These are phyloP conservation scores for Pleurotus tuoliensis DNA, from an alignment of 768 basidiomycete genomes.

Conservation along the genomic window DNA sequence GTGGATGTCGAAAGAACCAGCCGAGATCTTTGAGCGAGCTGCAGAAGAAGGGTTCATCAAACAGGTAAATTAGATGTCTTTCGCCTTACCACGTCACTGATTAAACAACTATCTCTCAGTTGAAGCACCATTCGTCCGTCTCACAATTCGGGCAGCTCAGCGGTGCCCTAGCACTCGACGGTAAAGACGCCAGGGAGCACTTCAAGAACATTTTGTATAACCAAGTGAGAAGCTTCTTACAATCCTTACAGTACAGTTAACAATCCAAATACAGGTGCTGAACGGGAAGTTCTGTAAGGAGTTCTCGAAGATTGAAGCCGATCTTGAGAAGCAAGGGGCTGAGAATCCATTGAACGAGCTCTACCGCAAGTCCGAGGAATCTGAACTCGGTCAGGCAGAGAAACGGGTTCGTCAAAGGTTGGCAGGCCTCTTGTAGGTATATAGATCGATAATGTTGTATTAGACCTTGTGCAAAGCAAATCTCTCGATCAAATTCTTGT, in stretches of 20 bases:
- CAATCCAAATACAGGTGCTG: slow-evolving; percentile 34
- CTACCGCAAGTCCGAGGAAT: slow-evolving; percentile 46
- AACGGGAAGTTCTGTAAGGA: slow-evolving; percentile 56
- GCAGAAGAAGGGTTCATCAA: slow-evolving; percentile 63
- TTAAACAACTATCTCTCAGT: slow-evolving; percentile 22
- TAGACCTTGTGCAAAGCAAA: neutral
- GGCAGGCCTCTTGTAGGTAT: slow-evolving; percentile 31
- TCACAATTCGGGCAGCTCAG: slow-evolving; percentile 63
- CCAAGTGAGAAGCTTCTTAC: slow-evolving; percentile 30
- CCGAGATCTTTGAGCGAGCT: slow-evolving; percentile 64
- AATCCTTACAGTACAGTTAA: neutral
- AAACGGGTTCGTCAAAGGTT: slow-evolving; percentile 50
- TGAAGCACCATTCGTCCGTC: slow-evolving; percentile 57
- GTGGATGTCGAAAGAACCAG: slow-evolving; percentile 74
- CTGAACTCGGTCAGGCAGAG: slow-evolving; percentile 56
- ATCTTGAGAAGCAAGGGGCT: slow-evolving; percentile 50
- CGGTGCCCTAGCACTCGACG: slow-evolving; percentile 54
- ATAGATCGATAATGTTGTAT: neutral
- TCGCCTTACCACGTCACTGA: neutral
- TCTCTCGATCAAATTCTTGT: no score
- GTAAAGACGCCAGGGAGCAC: slow-evolving; percentile 42
- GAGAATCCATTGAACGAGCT: slow-evolving; percentile 53
- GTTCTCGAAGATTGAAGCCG: slow-evolving; percentile 52
- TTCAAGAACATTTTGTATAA: slow-evolving; percentile 58
- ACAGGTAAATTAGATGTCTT: slow-evolving; percentile 33